These are phyloP conservation scores for Chlamydomonas reinhardtii DNA, from an alignment of 163 green algal species.

Conservation along the genomic window DNA sequence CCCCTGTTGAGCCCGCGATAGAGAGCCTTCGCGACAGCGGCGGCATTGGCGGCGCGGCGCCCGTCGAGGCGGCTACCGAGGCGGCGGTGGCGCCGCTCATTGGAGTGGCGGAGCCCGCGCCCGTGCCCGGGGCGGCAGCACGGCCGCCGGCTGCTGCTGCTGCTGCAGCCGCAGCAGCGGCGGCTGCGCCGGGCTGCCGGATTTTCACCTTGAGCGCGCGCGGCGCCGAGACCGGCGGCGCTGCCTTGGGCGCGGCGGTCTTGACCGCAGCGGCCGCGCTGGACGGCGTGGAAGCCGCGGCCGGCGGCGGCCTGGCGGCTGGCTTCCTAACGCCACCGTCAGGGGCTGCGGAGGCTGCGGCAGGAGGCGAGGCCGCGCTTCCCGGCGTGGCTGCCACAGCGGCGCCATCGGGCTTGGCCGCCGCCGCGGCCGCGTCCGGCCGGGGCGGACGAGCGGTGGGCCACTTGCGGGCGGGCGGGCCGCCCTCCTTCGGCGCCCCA, in stretches of 20 bases:
- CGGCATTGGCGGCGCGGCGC: background rate
- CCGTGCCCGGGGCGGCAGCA: background rate
- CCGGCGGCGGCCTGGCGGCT: no score
- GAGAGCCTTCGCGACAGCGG: conserved; percentile 2
- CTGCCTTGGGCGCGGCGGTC: background rate
- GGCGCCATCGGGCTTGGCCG: background rate
- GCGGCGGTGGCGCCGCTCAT: background rate
- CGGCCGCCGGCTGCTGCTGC: no score
- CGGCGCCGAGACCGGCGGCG: background rate
- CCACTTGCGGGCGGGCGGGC: background rate
- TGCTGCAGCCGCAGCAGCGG: no score
- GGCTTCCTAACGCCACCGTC: no score
- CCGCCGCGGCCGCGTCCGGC: background rate
- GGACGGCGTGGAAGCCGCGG: no score
- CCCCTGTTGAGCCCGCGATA: conserved; percentile 18
- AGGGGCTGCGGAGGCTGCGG: background rate
- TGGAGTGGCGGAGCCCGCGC: background rate
- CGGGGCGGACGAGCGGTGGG: conserved; percentile 1
- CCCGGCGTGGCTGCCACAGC: background rate
- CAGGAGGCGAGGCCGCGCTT: background rate
- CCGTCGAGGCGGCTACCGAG: background rate
- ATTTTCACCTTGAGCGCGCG: background rate
- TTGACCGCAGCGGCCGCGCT: no score
- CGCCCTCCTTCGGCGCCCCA: background rate
- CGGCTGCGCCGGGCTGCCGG: no score